phyloP scores from a whole-genome alignment of 225 moss, liverwort and hornwort species.

The Neckera pumila region DNA sequence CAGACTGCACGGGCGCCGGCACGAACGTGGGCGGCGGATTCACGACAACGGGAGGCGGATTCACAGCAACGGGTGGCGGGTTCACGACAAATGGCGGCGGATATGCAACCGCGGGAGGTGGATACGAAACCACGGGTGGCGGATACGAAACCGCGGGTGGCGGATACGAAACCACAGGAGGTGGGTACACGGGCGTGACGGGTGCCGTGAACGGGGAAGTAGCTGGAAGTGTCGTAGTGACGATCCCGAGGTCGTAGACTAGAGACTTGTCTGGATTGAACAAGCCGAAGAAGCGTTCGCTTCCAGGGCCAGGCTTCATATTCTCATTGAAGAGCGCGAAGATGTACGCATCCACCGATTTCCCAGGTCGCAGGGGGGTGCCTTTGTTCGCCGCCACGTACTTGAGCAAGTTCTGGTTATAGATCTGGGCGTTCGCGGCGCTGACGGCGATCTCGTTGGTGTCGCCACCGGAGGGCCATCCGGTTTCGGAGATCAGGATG shows the following conservation, averaged over 20 bases:
- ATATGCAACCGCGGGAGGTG: background rate
- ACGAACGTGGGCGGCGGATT: background rate
- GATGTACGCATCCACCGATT: conserved; percentile 40
- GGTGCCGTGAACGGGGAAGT: background rate
- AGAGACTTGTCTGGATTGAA: conserved; percentile 39
- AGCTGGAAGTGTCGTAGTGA: background rate
- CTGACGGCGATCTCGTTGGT: conserved; percentile 31
- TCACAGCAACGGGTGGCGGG: background rate
- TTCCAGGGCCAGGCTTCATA: conserved; percentile 58
- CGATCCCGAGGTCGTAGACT: conserved; percentile 62
- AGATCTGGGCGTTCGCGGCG: conserved; percentile 49
- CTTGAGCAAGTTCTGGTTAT: conserved; percentile 56
- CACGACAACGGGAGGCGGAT: background rate
- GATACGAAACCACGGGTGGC: background rate
- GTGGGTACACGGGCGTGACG: background rate
- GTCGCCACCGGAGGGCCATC: conserved; percentile 80
- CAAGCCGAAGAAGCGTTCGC: conserved; percentile 73
- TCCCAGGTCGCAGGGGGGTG: conserved; percentile 42
- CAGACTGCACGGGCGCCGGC: conserved; percentile 8
- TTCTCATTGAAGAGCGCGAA: conserved; percentile 87
- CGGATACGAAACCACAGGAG: conserved; percentile 3
- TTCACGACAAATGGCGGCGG: background rate
- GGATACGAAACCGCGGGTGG: background rate
- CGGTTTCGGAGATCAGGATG: conserved; percentile 59
- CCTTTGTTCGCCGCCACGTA: conserved; percentile 36